These are phyloP conservation scores for Trebouxia sp. DNA, from an alignment of 139 green algal genomes.

Conservation along the genomic window DNA sequence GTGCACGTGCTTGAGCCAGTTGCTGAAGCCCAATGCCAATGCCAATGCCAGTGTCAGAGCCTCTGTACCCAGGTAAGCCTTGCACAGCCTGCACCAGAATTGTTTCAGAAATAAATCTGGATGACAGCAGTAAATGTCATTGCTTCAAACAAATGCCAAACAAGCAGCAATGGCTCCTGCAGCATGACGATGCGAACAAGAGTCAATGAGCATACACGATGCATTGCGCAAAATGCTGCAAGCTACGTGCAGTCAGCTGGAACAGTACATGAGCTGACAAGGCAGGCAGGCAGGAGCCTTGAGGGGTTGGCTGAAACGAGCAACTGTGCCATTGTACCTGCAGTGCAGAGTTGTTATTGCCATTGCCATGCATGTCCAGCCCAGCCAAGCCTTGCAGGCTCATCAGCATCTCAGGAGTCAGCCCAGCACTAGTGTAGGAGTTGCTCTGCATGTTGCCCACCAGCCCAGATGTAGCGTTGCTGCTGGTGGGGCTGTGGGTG, in stretches of 20 bases:
- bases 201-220: no score
- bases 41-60: slow-evolving; percentile 33
- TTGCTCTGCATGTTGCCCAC: not conserved
- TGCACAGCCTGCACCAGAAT: slow-evolving; percentile 32
- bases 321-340: not conserved
- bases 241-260: no score
- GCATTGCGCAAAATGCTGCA: no score
- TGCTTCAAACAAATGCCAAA: no score
- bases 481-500: slow-evolving; percentile 15
- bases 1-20: slow-evolving; percentile 25
- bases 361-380: slow-evolving; percentile 20
- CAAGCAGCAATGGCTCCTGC: no score
- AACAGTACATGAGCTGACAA: not conserved
- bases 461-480: slow-evolving; percentile 3
- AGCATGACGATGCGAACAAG: no score
- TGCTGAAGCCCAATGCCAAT: slow-evolving; percentile 24
- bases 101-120: not conserved
- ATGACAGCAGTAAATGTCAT: no score
- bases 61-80: slow-evolving; percentile 28
- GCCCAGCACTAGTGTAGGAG: not conserved
- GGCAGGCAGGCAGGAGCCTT: not conserved
- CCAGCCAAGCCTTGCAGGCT: slow-evolving; percentile 20
- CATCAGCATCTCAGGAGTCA: not conserved
- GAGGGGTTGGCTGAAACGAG: not conserved
- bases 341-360: not conserved